Conservation (phyloP, 2,329 filamentous ascomycete genomes). For the Escovopsis sp. region DNA sequence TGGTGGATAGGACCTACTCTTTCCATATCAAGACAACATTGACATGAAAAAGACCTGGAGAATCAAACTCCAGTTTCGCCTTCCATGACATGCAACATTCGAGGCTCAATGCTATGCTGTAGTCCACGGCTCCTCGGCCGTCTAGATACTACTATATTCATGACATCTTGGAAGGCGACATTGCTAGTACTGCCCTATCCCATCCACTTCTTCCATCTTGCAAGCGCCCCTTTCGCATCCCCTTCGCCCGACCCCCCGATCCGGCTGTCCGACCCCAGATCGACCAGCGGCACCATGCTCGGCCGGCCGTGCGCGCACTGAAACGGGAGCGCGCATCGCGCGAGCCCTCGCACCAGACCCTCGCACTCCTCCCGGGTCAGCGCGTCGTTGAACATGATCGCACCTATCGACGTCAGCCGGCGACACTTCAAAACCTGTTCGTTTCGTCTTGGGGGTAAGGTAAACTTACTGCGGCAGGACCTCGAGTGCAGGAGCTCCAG, state of each 20-base stretch:
- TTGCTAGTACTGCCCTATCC: too few species aligned
- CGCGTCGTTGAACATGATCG: constrained; percentile 75
- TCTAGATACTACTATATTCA: too few species aligned
- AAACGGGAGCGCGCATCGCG: constrained; percentile 56
- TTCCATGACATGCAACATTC: too few species aligned
- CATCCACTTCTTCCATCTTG: constrained; percentile 13
- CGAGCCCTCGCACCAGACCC: constrained; percentile 40
- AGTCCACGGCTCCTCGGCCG: too few species aligned
- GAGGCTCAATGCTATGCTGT: too few species aligned
- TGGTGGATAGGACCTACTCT: too few species aligned
- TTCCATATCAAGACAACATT: too few species aligned
- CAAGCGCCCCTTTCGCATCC: background rate
- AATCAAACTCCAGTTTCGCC: too few species aligned
- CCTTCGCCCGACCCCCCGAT: constrained; percentile 15
- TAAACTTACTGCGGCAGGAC: constrained; percentile 49
- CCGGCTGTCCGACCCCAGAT: constrained; percentile 24
- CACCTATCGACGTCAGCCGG: constrained; percentile 23
- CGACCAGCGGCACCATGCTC: constrained; percentile 48
- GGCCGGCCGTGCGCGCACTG: constrained; percentile 70
- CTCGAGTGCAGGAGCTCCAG: constrained; percentile 63
- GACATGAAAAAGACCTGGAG: too few species aligned
- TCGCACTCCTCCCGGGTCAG: constrained; percentile 44
- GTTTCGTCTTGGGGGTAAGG: too few species aligned
- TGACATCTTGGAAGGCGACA: background rate
- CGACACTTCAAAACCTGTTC: too few species aligned